Evolutionary conservation across 345 rosid genomes (phyloP), one percentile per base, ranked within the genome.

Genomic region (Aurinia saxatilis): DNA sequence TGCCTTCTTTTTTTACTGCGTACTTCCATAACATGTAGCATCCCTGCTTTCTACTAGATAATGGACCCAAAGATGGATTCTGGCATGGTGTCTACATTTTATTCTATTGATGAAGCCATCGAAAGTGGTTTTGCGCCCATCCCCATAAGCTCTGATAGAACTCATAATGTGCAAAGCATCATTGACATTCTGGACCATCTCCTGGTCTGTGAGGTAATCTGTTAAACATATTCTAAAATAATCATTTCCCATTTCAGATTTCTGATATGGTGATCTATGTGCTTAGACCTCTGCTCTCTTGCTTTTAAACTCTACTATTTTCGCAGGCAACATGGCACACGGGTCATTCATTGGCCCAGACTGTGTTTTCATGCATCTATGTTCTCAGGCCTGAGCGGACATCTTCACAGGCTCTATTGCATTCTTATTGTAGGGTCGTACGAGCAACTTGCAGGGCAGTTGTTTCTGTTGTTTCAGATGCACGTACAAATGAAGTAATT

Each of bases 11-110:
- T 57, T 57, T 23, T 57, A 12, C n/a, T n/a, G n/a, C n/a, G n/a
- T n/a, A n/a, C n/a, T n/a, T n/a, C n/a, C n/a, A n/a, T n/a, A n/a
- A n/a, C n/a, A n/a, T n/a, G n/a, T n/a, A n/a, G n/a, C n/a, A n/a
- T 57, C 10, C 57, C 53, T 36, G 58, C 49, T 70, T 47, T 27
- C 36, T 60, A 12, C 25, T 68, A 95, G 99, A 95, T 95, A 60
- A 95, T 95, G 99, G 97, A 95, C 78, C 99, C 96, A 29, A 95
- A 95, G 79, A 95, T 95, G 99, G 97, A 90, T 73, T 88, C 99
- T 0, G 97, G 97, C 42, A 88, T 95, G 70, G 79, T 90, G 35
- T 70, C 78, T 78, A 75, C 77, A 54, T 90, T 86, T 65, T 84
- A 73, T 75, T 88, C 99, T 39, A 70, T 88, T 68, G 95, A 95